Evolutionary conservation across 1,139 yeast genomes (phyloP).

Genomic region (Candida pseudoviswanathii): DNA sequence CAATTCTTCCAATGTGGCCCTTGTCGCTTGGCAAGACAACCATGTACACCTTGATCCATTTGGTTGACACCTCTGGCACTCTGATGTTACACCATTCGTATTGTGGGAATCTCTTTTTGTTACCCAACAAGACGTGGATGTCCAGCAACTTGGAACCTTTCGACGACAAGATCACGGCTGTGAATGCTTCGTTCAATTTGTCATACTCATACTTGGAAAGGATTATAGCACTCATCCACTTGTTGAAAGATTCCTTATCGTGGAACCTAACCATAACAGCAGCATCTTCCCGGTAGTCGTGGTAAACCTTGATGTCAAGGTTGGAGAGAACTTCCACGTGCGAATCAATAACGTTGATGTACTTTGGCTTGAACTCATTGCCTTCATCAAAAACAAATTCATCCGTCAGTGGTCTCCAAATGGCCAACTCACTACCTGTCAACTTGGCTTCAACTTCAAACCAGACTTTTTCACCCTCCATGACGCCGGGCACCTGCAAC

Average conservation of each 20-base stretch:
- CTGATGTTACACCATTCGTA: slow-evolving; percentile 60
- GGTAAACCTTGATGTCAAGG: slow-evolving; percentile 36
- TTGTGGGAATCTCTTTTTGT: slow-evolving; percentile 45
- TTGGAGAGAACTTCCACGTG: slow-evolving; percentile 27
- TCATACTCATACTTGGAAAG: slow-evolving; percentile 52
- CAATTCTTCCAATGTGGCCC: slow-evolving; percentile 46
- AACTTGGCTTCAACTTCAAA: slow-evolving; percentile 46
- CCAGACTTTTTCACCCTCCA: slow-evolving; percentile 27
- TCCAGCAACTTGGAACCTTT: slow-evolving; percentile 57
- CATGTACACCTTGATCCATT: slow-evolving; percentile 55
- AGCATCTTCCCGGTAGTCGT: slow-evolving; percentile 41
- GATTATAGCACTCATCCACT: slow-evolving; percentile 50
- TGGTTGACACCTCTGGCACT: slow-evolving; percentile 55
- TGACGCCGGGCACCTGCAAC: slow-evolving; percentile 23
- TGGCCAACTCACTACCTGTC: slow-evolving; percentile 54
- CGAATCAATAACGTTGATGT: slow-evolving; percentile 53
- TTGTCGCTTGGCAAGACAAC: slow-evolving; percentile 48
- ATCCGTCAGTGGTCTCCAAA: slow-evolving; percentile 42
- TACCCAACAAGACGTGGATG: slow-evolving; percentile 51
- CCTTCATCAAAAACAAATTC: slow-evolving; percentile 24
- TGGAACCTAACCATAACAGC: slow-evolving; percentile 36
- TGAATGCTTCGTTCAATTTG: slow-evolving; percentile 56
- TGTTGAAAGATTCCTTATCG: slow-evolving; percentile 32
- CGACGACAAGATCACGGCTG: slow-evolving; percentile 58
- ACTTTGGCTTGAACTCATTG: slow-evolving; percentile 43